Percentiles rank a stretch among this genome's conserved stretches.
These are phyloP conservation scores for Aspergillus fijiensis DNA, from an alignment of 2,329 filamentous ascomycete genomes.

Conservation along the genomic window DNA sequence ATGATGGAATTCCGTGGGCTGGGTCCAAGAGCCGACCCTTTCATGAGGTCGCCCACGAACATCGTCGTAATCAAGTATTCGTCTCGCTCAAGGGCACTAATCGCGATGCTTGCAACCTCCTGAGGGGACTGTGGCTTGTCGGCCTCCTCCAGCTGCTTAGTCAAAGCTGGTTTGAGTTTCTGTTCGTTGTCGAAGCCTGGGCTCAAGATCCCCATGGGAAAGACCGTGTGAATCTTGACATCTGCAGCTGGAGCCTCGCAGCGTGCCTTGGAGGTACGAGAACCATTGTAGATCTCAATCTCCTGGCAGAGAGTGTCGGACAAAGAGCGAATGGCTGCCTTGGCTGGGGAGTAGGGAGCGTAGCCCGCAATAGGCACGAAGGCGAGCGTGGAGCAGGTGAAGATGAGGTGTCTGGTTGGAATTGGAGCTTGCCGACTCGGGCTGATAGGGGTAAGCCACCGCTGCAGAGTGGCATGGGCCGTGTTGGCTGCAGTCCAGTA, in stretches of 20 bases:
- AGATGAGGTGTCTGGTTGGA: conserved; percentile 70
- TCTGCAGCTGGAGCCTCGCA: conserved; percentile 55
- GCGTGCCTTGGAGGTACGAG: conserved; percentile 43
- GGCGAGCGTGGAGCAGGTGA: conserved; percentile 76
- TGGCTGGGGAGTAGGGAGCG: conserved; percentile 76
- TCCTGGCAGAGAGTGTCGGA: conserved; percentile 84
- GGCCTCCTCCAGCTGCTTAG: conserved; percentile 73
- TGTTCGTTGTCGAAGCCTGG: conserved; percentile 77
- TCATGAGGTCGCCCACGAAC: conserved; percentile 70
- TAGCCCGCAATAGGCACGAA: conserved; percentile 82
- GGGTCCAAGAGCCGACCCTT: conserved; percentile 55
- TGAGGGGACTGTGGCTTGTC: conserved; percentile 79
- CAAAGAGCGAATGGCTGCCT: conserved; percentile 79
- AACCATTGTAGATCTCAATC: conserved; percentile 77
- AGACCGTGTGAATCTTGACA: conserved; percentile 78
- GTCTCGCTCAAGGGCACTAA: conserved; percentile 75
- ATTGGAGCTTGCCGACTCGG: conserved; percentile 33
- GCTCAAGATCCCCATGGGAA: conserved; percentile 77
- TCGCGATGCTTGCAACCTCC: conserved; percentile 67
- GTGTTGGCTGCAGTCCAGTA: conserved; percentile 87
- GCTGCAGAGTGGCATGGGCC: conserved; percentile 72
- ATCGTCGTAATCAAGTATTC: conserved; percentile 77
- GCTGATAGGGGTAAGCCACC: conserved; percentile 62
- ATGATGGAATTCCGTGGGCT: conserved; percentile 55
- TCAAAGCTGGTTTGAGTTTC: conserved; percentile 74